Base-by-base conservation (phyloP, 495 filamentous ascomycete species). In the Aspergillus egyptiacus region DNA sequence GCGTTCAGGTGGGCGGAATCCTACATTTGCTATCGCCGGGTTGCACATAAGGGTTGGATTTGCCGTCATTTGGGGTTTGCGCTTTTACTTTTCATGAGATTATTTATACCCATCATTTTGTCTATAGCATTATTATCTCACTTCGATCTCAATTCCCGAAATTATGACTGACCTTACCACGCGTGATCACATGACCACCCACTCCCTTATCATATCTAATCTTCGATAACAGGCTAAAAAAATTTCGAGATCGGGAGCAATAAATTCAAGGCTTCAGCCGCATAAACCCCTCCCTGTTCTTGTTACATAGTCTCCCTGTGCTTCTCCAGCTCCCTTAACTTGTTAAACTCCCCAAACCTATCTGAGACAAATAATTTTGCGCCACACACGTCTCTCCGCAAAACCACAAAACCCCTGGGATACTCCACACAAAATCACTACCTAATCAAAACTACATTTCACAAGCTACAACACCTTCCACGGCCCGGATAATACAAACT, bases 181-280 rank as follows among this genome's bases (percentile, higher is more conserved):
- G n/a, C n/a, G n/a, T n/a, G 6, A 17, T 59, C 56, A 59, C 52
- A 22, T 59, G 56, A 59, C 49, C 20, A 22, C n/a, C n/a, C n/a
- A n/a, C n/a, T n/a, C 10, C 11, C 39, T 53, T 59, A 55, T 59
- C 56, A 17, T 55, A 59, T 59, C 56, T 59, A 59, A 59, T 59
- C 56, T 13, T 36, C 20, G 13, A 10, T 20, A 47, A 54, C 44
- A 50, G 35, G n/a, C 46, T 14, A 25, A 43, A 41, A 50, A 49
- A 56, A 43, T 32, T 42, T 43, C 20, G 4, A 50, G 37, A 44
- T 48, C 37, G n/a, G n/a, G 22, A 48, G 13, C 34, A 35, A 22
- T 43, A n/a, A n/a, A n/a, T n/a, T n/a, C n/a, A n/a, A 30, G 11
- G 30, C 30, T 37, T 18, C 20, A 20, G 35, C 15, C 2, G 35